Base-by-base conservation (phyloP, 2,329 filamentous ascomycete species). In the Monascus ruber region DNA sequence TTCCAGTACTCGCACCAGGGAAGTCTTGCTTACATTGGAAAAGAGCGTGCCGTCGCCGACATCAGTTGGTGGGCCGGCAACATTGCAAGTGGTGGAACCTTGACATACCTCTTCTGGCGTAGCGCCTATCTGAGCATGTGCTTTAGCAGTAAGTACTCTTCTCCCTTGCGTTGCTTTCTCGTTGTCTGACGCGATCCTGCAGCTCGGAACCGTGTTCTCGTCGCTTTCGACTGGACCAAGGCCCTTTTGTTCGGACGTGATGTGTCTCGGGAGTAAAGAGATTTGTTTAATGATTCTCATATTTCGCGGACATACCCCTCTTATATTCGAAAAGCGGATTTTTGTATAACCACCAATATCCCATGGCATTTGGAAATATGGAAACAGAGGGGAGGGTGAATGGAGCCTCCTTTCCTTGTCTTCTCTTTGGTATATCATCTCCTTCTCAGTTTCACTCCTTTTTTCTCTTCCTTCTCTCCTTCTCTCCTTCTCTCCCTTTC, bases 1-100 rank as follows among this genome's bases (percentile, higher is more conserved):
- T 98, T 98, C 74, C 83, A 93, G 70, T 98, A 98, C 77, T 91
- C 85, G 31, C 91, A 98, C 73, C 88, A 98, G 71, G 91, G 91
- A 50, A 89, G 83, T 53, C 68, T 98, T 65, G 91, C 91, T 37
- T 98, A 98, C 70, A 98, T 98, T 68, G 91, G 91, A 46, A 93
- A 85, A 65, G 91, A 98, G 64, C 89, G 89, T 76, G 91, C 91
- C 36, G 91, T 98, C 42, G 91, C 91, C 46, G 91, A 98, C 68
- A 86, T 98, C 56, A 85, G 80, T 61, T 98, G 91, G 89, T 80
- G 93, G 70, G 93, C 91, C 56, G 91, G 91, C 50, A 98, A 96
- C 71, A 76, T 98, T 54, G 89, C 91, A 45, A 85, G 82, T 34
- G 91, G 89, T 60, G 91, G 91, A 60, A 85, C 83, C 55, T 72